Conservation (phyloP, 208 protist genomes). For the Acanthamoeba culbertsoni region DNA sequence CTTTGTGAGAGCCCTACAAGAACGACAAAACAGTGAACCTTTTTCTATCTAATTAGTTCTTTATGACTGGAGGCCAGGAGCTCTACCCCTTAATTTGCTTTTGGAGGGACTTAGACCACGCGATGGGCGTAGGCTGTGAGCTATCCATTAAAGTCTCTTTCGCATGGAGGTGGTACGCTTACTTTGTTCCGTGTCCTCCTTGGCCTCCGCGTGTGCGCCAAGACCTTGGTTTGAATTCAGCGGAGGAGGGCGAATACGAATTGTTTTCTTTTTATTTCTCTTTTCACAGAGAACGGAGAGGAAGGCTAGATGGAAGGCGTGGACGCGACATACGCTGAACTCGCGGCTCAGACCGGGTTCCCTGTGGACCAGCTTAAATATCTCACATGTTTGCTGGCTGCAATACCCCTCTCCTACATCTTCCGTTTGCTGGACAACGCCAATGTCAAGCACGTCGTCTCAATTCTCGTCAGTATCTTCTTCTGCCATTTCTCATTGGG, state of each 20-base stretch:
- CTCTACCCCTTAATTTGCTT: too few relatives aligned
- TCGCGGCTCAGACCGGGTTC: not conserved
- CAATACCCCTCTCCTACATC: not conserved
- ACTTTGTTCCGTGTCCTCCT: too few relatives aligned
- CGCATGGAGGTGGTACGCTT: too few relatives aligned
- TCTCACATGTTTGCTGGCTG: not conserved
- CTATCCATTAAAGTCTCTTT: not conserved
- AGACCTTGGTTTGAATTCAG: not conserved
- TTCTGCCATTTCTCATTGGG: slow-evolving; percentile 42
- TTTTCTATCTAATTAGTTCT: too few relatives aligned
- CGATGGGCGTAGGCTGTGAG: not conserved
- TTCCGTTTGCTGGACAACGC: not conserved
- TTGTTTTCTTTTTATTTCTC: not conserved
- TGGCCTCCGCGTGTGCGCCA: too few relatives aligned
- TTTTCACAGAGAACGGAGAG: not conserved
- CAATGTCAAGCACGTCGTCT: slow-evolving; percentile 13
- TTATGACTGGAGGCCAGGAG: too few relatives aligned
- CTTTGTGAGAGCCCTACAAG: not conserved
- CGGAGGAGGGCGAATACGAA: not conserved
- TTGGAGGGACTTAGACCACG: too few relatives aligned
- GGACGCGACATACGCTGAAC: not conserved
- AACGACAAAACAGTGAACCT: not conserved
- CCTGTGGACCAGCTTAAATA: slow-evolving; percentile 39
- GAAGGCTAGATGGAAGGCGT: not conserved
- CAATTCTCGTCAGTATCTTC: not conserved